phyloP scores from a whole-genome alignment of 805 yeast species.

The Hanseniaspora guilliermondii region DNA sequence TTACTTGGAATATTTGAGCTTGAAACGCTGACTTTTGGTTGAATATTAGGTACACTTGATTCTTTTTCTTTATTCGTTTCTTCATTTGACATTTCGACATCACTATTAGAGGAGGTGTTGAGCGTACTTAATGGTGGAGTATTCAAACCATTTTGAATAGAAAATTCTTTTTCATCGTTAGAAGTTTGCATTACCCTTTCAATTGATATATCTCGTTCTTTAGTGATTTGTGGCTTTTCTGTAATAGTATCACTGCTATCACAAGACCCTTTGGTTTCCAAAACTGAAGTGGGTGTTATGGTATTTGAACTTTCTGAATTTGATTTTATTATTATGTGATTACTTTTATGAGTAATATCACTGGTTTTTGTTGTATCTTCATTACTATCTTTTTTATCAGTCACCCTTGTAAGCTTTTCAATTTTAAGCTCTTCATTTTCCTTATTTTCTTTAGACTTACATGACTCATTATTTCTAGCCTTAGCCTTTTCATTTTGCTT shows the following conservation, averaged over 20 bases:
- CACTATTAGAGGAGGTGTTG: constrained; percentile 7
- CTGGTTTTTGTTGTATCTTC: no score
- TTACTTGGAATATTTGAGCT: background rate
- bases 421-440: background rate
- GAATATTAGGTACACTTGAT: no score
- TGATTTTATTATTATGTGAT: background rate
- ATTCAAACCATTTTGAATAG: background rate
- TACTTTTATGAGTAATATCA: background rate
- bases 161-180: background rate
- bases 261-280: background rate
- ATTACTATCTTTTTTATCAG: no score
- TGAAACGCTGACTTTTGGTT: background rate
- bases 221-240: background rate
- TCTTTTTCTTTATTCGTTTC: background rate
- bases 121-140: constrained; percentile 7
- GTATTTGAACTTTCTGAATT: background rate
- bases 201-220: background rate
- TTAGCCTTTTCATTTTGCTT: background rate
- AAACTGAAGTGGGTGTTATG: background rate
- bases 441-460: background rate
- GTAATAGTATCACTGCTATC: background rate
- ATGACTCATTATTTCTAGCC: background rate
- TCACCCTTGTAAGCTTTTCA: background rate
- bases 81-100: background rate
- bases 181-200: background rate